phyloP scores from a whole-genome alignment of 2,329 filamentous ascomycete species.

The Acephala macrosclerotiorum region DNA sequence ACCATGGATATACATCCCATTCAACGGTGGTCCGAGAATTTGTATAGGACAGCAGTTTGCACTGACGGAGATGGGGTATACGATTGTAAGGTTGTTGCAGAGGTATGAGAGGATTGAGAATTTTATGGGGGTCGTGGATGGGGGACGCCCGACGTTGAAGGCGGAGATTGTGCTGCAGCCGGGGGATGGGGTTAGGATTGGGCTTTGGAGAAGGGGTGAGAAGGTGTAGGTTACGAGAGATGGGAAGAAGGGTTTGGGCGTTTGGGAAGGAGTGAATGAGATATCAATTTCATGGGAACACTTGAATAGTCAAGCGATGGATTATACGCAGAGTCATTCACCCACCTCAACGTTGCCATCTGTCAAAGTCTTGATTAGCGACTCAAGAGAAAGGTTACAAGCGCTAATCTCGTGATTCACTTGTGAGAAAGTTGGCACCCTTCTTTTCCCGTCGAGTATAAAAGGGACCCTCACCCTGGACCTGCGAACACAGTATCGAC shows the following conservation, averaged over 20 bases:
- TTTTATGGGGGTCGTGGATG: constrained; percentile 62
- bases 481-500: no score
- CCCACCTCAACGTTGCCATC: no score
- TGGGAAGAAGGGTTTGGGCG: background rate
- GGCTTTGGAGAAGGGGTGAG: constrained; percentile 55
- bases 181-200: constrained; percentile 63
- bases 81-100: constrained; percentile 76
- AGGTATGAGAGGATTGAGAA: constrained; percentile 69
- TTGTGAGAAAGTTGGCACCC: no score
- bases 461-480: no score
- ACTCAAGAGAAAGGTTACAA: no score
- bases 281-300: no score
- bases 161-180: constrained; percentile 67
- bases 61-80: constrained; percentile 78
- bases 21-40: constrained; percentile 77
- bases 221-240: background rate
- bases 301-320: no score
- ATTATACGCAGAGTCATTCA: no score
- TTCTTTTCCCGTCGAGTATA: no score
- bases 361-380: no score
- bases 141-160: constrained; percentile 60
- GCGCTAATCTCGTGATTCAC: no score
- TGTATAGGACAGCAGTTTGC: constrained; percentile 86
- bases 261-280: no score
- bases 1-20: constrained; percentile 77